phyloP scores from a whole-genome alignment of 352 stramenopile genomes.

The Phytophthora sojae region DNA sequence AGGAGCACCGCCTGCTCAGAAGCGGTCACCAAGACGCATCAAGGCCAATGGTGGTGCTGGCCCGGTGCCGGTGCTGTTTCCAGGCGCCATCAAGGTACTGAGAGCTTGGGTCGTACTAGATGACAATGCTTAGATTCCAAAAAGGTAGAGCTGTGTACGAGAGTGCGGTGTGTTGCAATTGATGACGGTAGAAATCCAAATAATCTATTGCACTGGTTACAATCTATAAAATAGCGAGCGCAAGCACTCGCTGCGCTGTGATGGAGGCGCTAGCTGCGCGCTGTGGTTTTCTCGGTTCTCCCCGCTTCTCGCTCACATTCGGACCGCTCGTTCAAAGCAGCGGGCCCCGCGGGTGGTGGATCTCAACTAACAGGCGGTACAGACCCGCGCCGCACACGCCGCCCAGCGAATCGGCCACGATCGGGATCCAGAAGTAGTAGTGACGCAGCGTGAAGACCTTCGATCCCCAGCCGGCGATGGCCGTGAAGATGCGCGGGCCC shows the following conservation, averaged over 20 bases:
- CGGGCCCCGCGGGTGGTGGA: slow-evolving; percentile 44
- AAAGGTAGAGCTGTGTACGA: too few species aligned
- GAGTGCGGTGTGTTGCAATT: background rate
- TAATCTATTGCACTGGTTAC: slow-evolving; percentile 5
- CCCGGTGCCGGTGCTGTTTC: background rate
- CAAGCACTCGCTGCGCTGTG: background rate
- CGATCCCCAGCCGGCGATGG: slow-evolving; percentile 44
- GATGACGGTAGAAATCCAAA: background rate
- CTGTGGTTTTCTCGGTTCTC: too few species aligned
- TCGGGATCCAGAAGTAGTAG: slow-evolving; percentile 63
- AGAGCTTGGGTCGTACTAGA: too few species aligned
- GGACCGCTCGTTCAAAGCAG: background rate
- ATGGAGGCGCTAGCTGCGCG: background rate
- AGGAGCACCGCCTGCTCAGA: background rate
- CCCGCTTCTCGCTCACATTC: too few species aligned
- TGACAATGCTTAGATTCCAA: too few species aligned
- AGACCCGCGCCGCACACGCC: too few species aligned
- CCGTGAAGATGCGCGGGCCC: slow-evolving; percentile 46
- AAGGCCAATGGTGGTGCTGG: background rate
- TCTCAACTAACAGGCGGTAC: slow-evolving; percentile 49
- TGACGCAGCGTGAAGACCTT: slow-evolving; percentile 49
- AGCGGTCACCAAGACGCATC: background rate
- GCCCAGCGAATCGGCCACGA: slow-evolving; percentile 45
- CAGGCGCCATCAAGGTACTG: background rate
- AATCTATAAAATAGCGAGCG: slow-evolving; percentile 1